A percentile compares a stretch with the other conserved stretches of the same genome.
Conservation (phyloP, 805 yeast species). For the Wickerhamomyces pijperi region DNA sequence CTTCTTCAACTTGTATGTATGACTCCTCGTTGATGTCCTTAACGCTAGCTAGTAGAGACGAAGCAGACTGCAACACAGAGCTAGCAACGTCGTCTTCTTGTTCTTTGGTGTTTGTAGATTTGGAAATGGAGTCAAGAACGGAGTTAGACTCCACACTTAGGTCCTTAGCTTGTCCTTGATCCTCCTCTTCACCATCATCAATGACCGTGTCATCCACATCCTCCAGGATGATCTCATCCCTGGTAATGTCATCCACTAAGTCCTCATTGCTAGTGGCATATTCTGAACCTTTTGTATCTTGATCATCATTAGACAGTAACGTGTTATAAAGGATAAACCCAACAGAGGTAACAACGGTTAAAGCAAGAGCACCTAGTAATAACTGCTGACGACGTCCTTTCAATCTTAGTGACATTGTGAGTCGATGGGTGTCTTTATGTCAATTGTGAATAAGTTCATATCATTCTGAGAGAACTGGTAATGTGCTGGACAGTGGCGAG, state of each 20-base stretch:
- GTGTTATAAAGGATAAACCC: neutral
- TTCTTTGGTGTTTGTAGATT: too few species aligned
- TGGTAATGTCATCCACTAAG: neutral
- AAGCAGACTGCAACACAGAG: too few species aligned
- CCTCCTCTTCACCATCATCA: neutral
- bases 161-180: too few species aligned
- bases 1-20: neutral
- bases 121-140: too few species aligned
- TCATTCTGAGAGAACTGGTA: too few species aligned
- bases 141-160: too few species aligned
- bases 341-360: neutral
- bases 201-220: neutral
- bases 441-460: too few species aligned
- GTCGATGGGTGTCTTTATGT: too few species aligned
- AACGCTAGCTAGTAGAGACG: neutral
- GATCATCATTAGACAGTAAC: neutral
- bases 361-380: neutral
- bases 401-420: neutral
- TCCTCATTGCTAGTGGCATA: neutral
- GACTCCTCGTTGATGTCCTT: neutral
- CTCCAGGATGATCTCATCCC: neutral
- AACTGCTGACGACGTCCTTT: neutral
- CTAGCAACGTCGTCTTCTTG: neutral
- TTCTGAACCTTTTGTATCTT: too few species aligned
- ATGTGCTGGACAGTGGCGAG: too few species aligned